Evolutionary conservation across 225 moss, liverwort and hornwort species (phyloP).

Genomic region (Pseudoscleropodium purum): DNA sequence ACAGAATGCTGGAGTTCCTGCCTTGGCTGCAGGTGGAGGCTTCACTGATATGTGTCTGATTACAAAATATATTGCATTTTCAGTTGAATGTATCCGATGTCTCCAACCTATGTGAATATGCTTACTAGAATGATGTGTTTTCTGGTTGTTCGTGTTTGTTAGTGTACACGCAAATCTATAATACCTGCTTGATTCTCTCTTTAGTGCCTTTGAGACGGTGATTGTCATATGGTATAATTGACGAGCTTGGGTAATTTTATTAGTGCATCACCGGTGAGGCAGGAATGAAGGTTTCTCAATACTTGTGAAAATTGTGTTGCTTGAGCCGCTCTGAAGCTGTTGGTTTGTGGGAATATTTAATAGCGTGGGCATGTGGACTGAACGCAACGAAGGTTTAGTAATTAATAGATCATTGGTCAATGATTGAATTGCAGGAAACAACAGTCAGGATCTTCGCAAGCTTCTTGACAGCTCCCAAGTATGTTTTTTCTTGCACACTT

Average conservation of each 20-base stretch:
- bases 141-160: neutral
- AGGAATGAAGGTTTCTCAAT: neutral
- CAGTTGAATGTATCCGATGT: neutral
- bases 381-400: neutral
- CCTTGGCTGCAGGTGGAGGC: conserved; percentile 36
- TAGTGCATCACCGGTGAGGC: neutral
- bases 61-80: neutral
- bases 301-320: neutral
- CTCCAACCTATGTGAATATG: neutral
- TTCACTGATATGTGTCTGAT: neutral
- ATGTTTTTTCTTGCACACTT: neutral
- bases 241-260: neutral
- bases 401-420: neutral
- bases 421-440: conserved; percentile 35
- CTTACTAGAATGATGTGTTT: neutral
- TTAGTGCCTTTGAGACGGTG: neutral
- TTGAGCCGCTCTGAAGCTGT: neutral
- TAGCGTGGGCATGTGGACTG: neutral
- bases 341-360: neutral
- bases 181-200: neutral
- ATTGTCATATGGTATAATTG: neutral
- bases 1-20: conserved; percentile 35
- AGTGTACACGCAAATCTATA: neutral
- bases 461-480: conserved; percentile 71
- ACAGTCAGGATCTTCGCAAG: conserved; percentile 60